phyloP scores from a whole-genome alignment of 768 basidiomycete genomes.

The Pleurotus tuber-regium region DNA sequence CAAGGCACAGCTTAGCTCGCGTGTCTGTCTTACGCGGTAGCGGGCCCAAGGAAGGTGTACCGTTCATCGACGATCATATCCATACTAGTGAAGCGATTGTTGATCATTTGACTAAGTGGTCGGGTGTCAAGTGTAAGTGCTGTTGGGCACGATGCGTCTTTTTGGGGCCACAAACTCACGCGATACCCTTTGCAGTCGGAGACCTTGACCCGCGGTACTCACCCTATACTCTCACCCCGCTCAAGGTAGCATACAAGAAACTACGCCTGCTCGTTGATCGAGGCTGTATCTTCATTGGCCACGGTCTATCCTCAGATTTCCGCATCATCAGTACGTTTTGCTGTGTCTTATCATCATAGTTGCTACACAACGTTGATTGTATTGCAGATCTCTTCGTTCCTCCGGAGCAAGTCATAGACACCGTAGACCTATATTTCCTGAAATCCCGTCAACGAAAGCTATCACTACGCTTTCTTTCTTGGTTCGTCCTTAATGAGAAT shows the following conservation, averaged over 20 bases:
- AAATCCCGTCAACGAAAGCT: conserved; percentile 80
- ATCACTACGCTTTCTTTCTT: conserved; percentile 89
- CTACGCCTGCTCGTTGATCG: conserved; percentile 88
- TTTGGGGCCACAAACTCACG: no score
- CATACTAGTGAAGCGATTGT: conserved; percentile 95
- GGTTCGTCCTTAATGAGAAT: conserved; percentile 88
- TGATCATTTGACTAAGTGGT: conserved; percentile 96
- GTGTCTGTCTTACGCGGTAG: conserved; percentile 92
- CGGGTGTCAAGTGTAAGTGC: conserved; percentile 85
- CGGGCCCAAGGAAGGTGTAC: conserved; percentile 74
- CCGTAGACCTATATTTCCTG: conserved; percentile 94
- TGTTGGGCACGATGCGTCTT: neutral
- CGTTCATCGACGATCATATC: conserved; percentile 98
- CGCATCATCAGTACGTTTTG: conserved; percentile 89
- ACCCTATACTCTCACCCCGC: conserved; percentile 84
- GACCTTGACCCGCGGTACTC: conserved; percentile 87
- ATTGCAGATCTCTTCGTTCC: conserved; percentile 89
- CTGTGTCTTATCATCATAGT: neutral
- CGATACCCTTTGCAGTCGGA: conserved; percentile 70
- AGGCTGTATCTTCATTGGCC: conserved; percentile 96
- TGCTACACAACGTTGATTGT: neutral
- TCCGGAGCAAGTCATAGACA: conserved; percentile 93
- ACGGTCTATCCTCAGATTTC: conserved; percentile 96
- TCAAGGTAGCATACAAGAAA: conserved; percentile 99
- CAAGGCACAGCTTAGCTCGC: conserved; percentile 87